phyloP scores from a whole-genome alignment of 306 rosid species.

The Quercus berberidifolia region DNA sequence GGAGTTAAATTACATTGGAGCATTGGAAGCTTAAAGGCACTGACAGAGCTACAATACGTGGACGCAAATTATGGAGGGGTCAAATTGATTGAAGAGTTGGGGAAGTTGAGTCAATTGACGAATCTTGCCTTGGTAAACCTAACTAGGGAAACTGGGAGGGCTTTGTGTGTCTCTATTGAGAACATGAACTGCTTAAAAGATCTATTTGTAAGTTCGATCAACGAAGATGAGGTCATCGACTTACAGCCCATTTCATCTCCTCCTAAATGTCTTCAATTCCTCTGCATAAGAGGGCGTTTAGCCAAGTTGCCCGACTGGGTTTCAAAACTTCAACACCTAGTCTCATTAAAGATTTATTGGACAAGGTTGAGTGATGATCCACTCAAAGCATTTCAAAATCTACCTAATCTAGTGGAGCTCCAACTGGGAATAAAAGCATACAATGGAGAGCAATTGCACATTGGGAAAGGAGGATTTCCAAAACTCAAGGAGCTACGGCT shows the following conservation, averaged over 20 bases:
- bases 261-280: neutral
- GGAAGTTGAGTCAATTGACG: neutral
- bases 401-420: neutral
- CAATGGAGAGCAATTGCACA: neutral
- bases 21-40: neutral
- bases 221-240: slow-evolving; percentile 5
- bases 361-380: neutral
- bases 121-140: neutral
- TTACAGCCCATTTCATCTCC: neutral
- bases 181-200: neutral
- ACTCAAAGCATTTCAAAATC: neutral
- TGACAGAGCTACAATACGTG: accelerated
- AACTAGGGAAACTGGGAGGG: neutral
- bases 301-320: slow-evolving; percentile 8
- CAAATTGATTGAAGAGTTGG: neutral
- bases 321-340: neutral
- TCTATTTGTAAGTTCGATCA: neutral
- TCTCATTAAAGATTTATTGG: neutral
- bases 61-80: neutral
- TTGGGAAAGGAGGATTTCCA: neutral
- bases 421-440: neutral
- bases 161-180: neutral
- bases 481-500: neutral
- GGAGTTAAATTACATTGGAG: neutral
- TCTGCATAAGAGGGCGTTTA: neutral